Evolutionary conservation across 371 early-diverging fungal genomes (phyloP), one percentile per base, ranked within the genome.

Genomic region (Smittium mucronatum): DNA sequence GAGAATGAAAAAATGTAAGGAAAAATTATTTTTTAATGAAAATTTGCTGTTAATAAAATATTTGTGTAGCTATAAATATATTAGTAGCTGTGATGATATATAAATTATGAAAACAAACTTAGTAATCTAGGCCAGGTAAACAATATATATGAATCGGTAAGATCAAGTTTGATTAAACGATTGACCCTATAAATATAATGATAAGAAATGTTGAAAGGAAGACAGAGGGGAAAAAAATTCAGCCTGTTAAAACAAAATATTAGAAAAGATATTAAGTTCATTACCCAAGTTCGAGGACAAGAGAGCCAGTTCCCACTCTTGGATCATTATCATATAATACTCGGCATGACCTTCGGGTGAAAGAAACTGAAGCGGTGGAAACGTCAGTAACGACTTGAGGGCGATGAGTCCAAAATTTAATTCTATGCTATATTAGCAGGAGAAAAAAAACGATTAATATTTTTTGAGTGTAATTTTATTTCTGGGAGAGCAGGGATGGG

Each of bases 81-180:
- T n/a, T n/a, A n/a, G n/a, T n/a, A n/a, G n/a, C n/a, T n/a, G n/a
- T n/a, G n/a, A n/a, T n/a, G n/a, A n/a, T n/a, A n/a, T n/a, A n/a
- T n/a, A 47, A 47, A 47, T 47, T 47, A 47, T 11, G 5, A 47
- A 47, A 47, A 11, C 47, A 21, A 21, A 59, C 59, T 67, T 33
- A 67, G 28, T 15, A 67, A 57, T 67, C 67, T 32, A 29, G 67
- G 67, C 67, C 67, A 67, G 26, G 67, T 67, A 31, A 67, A 67
- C 16, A 67, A 2, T 1, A 36, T 67, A 36, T 67, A 67, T 1
- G 33, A 32, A 47, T 36, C 35, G 1, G 17, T 36, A 28, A 67
- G 57, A 67, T 67, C 67, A 16, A 67, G 57, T 57, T 67, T 30
- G 28, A 67, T 67, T 16, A 67, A 36, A 36, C 67, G 34, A 36